A percentile compares a stretch with the other conserved stretches of the same genome.
These are phyloP conservation scores for Saturnispora bothae DNA, from an alignment of 805 yeast species.

Conservation along the genomic window DNA sequence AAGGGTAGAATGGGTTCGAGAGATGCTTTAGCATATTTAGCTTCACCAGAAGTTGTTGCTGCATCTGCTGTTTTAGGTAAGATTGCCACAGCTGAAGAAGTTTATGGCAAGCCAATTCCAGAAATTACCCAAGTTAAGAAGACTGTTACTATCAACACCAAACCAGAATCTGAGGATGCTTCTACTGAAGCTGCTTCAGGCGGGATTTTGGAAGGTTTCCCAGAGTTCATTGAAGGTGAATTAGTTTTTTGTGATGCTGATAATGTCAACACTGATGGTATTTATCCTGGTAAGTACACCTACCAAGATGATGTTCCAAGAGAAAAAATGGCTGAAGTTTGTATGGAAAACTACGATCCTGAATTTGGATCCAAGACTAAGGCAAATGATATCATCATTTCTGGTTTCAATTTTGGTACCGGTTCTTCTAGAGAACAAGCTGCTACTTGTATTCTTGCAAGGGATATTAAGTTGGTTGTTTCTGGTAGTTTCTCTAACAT, in stretches of 20 bases:
- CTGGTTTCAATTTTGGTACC: slow-evolving; percentile 95
- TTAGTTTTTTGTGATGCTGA: slow-evolving; percentile 94
- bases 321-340: slow-evolving; percentile 96
- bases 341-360: slow-evolving; percentile 97
- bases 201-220: slow-evolving; percentile 75
- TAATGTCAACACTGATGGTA: slow-evolving; percentile 95
- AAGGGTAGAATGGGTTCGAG: slow-evolving; percentile 99
- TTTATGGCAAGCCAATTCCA: slow-evolving; percentile 46
- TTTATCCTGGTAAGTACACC: slow-evolving; percentile 97
- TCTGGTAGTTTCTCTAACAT: slow-evolving; percentile 97
- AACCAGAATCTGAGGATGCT: slow-evolving; percentile 15
- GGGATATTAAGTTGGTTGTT: slow-evolving; percentile 86
- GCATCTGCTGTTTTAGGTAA: slow-evolving; percentile 95
- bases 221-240: slow-evolving; percentile 81
- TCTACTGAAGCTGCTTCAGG: slow-evolving; percentile 38
- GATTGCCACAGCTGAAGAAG: slow-evolving; percentile 87
- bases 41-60: slow-evolving; percentile 97
- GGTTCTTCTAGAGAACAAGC: slow-evolving; percentile 99
- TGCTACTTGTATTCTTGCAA: slow-evolving; percentile 93
- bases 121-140: slow-evolving; percentile 40
- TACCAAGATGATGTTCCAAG: slow-evolving; percentile 95
- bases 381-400: slow-evolving; percentile 76
- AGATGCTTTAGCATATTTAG: slow-evolving; percentile 91
- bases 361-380: slow-evolving; percentile 75
- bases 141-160: slow-evolving; percentile 26